Percentiles rank a stretch among this genome's conserved stretches.
These are phyloP conservation scores for Paecilomyces sp. DNA, from an alignment of 2,329 filamentous ascomycete genomes.

Conservation along the genomic window DNA sequence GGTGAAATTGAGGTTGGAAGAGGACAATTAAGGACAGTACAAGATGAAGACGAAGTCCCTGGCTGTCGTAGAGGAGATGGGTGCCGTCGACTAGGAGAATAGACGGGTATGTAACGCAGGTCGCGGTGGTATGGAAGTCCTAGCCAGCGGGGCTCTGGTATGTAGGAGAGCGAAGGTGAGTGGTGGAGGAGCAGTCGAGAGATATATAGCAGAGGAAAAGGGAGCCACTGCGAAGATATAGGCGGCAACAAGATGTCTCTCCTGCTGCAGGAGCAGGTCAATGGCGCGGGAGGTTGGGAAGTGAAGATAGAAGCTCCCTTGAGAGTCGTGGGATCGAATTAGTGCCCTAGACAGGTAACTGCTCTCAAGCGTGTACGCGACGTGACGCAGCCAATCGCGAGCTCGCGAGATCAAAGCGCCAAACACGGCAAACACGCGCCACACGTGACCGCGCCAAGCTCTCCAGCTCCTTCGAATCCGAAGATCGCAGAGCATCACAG, in stretches of 20 bases:
- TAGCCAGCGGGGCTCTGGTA: constrained; percentile 20
- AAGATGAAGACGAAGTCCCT: not conserved
- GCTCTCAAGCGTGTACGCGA: constrained; percentile 29
- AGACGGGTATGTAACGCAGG: constrained; percentile 18
- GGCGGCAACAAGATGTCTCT: not conserved
- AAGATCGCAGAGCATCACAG: constrained; percentile 1
- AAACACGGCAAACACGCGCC: constrained; percentile 21
- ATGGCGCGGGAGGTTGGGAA: constrained; percentile 12
- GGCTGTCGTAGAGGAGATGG: constrained; percentile 8
- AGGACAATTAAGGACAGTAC: not conserved
- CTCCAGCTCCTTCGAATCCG: constrained; percentile 1
- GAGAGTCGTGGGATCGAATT: constrained; percentile 21
- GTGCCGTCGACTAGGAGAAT: constrained; percentile 27
- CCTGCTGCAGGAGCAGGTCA: constrained; percentile 7
- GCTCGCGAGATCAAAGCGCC: constrained; percentile 7
- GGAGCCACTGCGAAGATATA: not conserved
- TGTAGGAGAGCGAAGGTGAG: constrained; percentile 8
- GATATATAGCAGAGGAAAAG: not conserved
- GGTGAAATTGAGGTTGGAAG: not conserved
- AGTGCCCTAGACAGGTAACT: no score
- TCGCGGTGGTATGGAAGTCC: constrained; percentile 9
- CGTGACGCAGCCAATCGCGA: constrained; percentile 32
- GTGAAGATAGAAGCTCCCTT: constrained; percentile 22
- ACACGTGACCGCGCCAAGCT: constrained; percentile 17
- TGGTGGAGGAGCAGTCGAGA: not conserved